A percentile compares a stretch with the other conserved stretches of the same genome.
phyloP scores from a whole-genome alignment of 1,139 yeast species.

The Nakaseomyces kungkrabaensis region DNA sequence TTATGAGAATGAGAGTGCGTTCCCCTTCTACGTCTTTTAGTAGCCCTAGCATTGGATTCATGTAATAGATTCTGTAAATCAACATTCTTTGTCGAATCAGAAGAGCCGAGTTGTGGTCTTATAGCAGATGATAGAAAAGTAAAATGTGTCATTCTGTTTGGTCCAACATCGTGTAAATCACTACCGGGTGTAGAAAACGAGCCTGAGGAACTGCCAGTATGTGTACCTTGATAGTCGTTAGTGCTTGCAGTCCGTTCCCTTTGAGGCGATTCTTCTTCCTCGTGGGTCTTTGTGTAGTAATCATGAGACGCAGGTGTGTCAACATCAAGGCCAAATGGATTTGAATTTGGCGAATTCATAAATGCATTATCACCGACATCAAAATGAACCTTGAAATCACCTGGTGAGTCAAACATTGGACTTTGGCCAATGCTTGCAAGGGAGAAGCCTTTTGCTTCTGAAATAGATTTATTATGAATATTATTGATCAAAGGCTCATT shows the following conservation, averaged over 20 bases:
- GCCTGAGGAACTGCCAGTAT: slow-evolving; percentile 16
- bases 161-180: slow-evolving; percentile 47
- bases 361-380: slow-evolving; percentile 14
- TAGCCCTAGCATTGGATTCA: slow-evolving; percentile 1
- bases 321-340: slow-evolving; percentile 16
- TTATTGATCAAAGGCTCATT: not conserved
- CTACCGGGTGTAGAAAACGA: slow-evolving; percentile 31
- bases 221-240: slow-evolving; percentile 5
- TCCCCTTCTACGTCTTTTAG: slow-evolving; percentile 8
- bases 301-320: slow-evolving; percentile 8
- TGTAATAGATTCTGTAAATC: slow-evolving; percentile 38
- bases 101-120: slow-evolving; percentile 57
- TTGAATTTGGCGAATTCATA: slow-evolving; percentile 19
- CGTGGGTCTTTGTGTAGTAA: not conserved
- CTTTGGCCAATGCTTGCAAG: not conserved
- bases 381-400: slow-evolving; percentile 7
- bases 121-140: slow-evolving; percentile 63
- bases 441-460: slow-evolving; percentile 3
- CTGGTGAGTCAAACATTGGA: slow-evolving; percentile 5
- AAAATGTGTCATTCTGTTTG: slow-evolving; percentile 57
- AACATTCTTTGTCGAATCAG: slow-evolving; percentile 36
- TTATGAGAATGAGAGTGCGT: not conserved
- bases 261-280: not conserved
- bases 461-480: slow-evolving; percentile 3
- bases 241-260: not conserved